phyloP scores from a whole-genome alignment of 495 filamentous ascomycete genomes.

The Tetracladium marchalianum region DNA sequence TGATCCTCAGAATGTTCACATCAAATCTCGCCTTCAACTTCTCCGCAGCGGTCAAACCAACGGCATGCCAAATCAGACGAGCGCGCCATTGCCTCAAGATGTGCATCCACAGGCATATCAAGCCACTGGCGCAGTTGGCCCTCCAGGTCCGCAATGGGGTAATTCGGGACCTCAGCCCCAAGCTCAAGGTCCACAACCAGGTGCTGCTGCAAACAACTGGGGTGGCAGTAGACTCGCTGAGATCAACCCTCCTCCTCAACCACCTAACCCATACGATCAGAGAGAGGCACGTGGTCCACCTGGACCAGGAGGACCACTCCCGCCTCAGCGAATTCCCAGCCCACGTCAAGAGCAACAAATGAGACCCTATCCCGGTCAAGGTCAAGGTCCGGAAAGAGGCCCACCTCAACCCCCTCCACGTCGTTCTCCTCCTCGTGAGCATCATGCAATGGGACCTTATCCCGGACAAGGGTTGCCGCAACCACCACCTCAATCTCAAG shows the following conservation, averaged over 20 bases:
- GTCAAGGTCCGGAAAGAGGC: conserved; percentile 38
- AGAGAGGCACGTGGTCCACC: conserved; percentile 45
- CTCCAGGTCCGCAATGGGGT: conserved; percentile 79
- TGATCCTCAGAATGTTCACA: conserved; percentile 86
- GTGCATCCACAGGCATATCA: conserved; percentile 83
- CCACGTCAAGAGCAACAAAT: conserved; percentile 53
- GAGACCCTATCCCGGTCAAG: conserved; percentile 58
- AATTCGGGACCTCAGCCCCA: conserved; percentile 53
- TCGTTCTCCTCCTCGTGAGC: conserved; percentile 18
- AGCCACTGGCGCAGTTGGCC: conserved; percentile 52
- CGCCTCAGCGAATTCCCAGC: conserved; percentile 55
- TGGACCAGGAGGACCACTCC: conserved; percentile 42
- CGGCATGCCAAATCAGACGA: conserved; percentile 54
- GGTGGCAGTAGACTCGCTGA: conserved; percentile 61
- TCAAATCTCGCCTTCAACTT: conserved; percentile 87
- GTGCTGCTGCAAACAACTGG: conserved; percentile 57
- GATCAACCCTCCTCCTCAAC: conserved; percentile 61
- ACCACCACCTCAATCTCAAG: conserved; percentile 32
- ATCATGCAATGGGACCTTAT: conserved; percentile 50
- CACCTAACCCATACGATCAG: conserved; percentile 71
- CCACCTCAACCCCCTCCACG: conserved; percentile 24
- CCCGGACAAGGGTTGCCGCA: conserved; percentile 34
- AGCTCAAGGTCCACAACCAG: conserved; percentile 31
- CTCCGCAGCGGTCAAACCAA: conserved; percentile 68
- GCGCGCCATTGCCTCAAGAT: conserved; percentile 66